Base-by-base conservation (phyloP, 2,329 filamentous ascomycete genomes). In the Trichoderma oligosporum region DNA sequence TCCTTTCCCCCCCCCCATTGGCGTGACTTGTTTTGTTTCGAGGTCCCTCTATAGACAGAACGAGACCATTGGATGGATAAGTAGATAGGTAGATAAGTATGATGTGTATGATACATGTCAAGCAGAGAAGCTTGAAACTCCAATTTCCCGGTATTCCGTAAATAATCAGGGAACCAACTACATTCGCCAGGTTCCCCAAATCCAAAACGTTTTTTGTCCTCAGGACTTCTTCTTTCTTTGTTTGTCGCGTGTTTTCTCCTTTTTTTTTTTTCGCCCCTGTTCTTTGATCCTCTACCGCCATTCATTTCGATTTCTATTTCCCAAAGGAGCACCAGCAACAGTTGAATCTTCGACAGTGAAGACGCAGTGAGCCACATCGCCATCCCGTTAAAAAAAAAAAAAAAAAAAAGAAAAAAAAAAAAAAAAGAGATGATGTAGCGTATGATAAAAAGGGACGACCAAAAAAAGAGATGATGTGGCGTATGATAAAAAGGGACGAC, bases 41-140 rank as follows among this genome's bases (percentile, higher is more conserved):
- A 36, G 51, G 29, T 45, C 51, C 39, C 22, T 45, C 27, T 35
- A 9, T 35, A 12, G 27, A 14, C n/a, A 44, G 49, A 33, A 41
- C 12, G 39, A 24, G 51, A 20, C 11, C 31, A 46, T 54, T 36
- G 45, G 22, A 46, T 38, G 27, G 22, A 33, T 31, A 38, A 8
- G 35, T 29, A 45, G 31, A 29, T 46, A 54, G 14, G 39, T 33
- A 33, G 38, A 22, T 12, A 42, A n/a, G n/a, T n/a, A n/a, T n/a
- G n/a, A n/a, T n/a, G n/a, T n/a, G n/a, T 54, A 54, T 54, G 41
- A 54, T 54, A 54, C 51, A 54, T 36, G 33, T 38, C 51, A 38
- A 54, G 51, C 51, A 31, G 16, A 38, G 16, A 25, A 20, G 41
- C 29, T 54, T 45, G 29, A 14, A 22, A 54, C 31, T 18, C 51